Percentiles rank a stretch among this genome's conserved stretches.
Conservation (phyloP, 2,329 filamentous ascomycete species). For the Sarocladium brachiariae region DNA sequence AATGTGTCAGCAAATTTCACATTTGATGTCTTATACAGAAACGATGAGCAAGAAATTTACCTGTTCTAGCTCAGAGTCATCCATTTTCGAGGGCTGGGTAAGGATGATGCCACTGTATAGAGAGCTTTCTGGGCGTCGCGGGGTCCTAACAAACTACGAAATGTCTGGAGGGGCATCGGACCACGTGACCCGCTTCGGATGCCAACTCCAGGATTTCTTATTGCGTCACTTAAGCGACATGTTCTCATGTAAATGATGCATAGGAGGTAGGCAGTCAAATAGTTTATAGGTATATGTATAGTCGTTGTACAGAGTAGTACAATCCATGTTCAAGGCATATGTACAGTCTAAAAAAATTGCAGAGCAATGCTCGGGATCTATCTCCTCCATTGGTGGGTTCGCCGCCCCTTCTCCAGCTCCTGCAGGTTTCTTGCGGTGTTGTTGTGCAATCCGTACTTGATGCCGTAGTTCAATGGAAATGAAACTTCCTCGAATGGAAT, state of each 20-base stretch:
- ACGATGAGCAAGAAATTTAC: slow-evolving; percentile 16
- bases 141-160: background rate
- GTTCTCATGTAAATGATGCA: too few relatives aligned
- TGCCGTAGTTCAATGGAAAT: background rate
- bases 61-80: slow-evolving; percentile 38
- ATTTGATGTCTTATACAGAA: background rate
- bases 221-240: too few relatives aligned
- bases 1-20: slow-evolving; percentile 5
- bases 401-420: slow-evolving; percentile 2
- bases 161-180: slow-evolving; percentile 15
- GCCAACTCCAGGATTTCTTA: too few relatives aligned
- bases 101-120: slow-evolving; percentile 9
- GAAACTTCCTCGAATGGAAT: slow-evolving; percentile 28
- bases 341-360: background rate
- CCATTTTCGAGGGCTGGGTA: slow-evolving; percentile 24
- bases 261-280: too few relatives aligned
- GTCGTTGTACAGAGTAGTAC: background rate
- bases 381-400: background rate
- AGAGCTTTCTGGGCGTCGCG: slow-evolving; percentile 9
- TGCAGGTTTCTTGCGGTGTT: background rate
- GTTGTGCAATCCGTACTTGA: background rate
- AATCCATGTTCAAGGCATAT: background rate
- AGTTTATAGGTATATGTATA: background rate
- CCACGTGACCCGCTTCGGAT: slow-evolving; percentile 14
- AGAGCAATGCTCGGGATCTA: background rate